Conservation (phyloP, 208 protist species). For the Naegleria fowleri region DNA sequence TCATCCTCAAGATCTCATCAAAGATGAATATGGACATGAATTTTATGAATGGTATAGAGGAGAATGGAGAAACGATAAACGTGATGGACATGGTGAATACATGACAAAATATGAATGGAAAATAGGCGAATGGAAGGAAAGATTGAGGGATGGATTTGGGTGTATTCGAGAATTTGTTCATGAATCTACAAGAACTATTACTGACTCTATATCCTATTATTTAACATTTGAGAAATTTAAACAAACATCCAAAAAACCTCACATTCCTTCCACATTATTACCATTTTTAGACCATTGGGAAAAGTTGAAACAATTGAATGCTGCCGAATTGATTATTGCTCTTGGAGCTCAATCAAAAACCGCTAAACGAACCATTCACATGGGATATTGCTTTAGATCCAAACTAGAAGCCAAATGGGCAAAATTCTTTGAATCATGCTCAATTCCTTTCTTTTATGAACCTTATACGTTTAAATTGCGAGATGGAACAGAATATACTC, state of each 20-base stretch:
- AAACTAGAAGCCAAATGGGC: conserved; percentile 12
- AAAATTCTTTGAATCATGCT: background rate
- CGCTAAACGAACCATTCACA: background rate
- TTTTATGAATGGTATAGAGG: background rate
- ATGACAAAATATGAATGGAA: background rate
- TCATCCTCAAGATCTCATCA: background rate
- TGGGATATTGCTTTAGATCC: conserved; percentile 14
- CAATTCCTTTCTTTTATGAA: conserved; percentile 3
- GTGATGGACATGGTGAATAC: conserved; percentile 13
- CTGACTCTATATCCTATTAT: background rate
- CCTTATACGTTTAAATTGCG: background rate
- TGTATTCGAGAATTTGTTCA: background rate
- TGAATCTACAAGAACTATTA: background rate
- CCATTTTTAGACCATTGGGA: background rate
- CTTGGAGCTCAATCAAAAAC: background rate
- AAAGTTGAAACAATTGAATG: background rate
- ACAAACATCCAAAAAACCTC: background rate
- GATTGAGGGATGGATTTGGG: background rate
- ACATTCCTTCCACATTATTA: background rate
- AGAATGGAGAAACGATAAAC: background rate
- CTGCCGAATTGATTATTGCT: background rate
- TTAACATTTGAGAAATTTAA: background rate
- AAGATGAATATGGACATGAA: background rate
- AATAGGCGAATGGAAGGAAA: background rate
- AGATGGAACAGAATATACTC: background rate